Percentiles rank a stretch among this genome's conserved stretches.
These are phyloP conservation scores for Ceriops zippeliana DNA, from an alignment of 345 rosid genomes.

Conservation along the genomic window DNA sequence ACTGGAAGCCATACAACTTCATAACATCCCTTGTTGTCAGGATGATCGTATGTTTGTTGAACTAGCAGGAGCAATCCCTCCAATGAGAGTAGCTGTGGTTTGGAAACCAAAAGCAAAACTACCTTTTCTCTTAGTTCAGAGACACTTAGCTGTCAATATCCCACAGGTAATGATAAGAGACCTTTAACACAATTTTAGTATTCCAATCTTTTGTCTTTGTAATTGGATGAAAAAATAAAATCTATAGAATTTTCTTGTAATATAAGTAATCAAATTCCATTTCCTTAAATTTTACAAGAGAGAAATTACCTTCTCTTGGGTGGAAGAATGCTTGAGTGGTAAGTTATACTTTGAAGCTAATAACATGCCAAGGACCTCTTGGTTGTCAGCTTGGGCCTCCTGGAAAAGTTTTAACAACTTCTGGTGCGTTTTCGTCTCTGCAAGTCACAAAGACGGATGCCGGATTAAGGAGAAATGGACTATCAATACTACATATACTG, in stretches of 20 bases:
- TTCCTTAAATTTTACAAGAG: too few species aligned
- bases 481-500: neutral
- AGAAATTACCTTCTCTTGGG: constrained; percentile 41
- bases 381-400: constrained; percentile 50
- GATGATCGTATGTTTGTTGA: constrained; percentile 54
- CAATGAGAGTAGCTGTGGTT: constrained; percentile 45
- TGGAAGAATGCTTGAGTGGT: constrained; percentile 52
- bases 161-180: constrained; percentile 9
- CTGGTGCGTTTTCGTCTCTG: constrained; percentile 57
- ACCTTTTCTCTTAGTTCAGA: constrained; percentile 58
- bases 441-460: constrained; percentile 9
- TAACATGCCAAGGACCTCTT: constrained; percentile 52
- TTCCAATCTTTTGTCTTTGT: neutral
- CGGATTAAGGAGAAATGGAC: neutral
- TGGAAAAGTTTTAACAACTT: constrained; percentile 42
- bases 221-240: neutral
- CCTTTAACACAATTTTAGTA: neutral
- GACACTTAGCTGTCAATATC: constrained; percentile 41
- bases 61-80: constrained; percentile 55
- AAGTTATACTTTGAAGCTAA: constrained; percentile 52
- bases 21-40: constrained; percentile 37
- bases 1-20: constrained; percentile 66
- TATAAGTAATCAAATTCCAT: too few species aligned
- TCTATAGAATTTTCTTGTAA: neutral
- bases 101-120: constrained; percentile 57